A percentile compares a stretch with the other conserved stretches of the same genome.
Evolutionary conservation across 1,284 basidiomycete genomes (phyloP).

Genomic region (Cerrena zonata): DNA sequence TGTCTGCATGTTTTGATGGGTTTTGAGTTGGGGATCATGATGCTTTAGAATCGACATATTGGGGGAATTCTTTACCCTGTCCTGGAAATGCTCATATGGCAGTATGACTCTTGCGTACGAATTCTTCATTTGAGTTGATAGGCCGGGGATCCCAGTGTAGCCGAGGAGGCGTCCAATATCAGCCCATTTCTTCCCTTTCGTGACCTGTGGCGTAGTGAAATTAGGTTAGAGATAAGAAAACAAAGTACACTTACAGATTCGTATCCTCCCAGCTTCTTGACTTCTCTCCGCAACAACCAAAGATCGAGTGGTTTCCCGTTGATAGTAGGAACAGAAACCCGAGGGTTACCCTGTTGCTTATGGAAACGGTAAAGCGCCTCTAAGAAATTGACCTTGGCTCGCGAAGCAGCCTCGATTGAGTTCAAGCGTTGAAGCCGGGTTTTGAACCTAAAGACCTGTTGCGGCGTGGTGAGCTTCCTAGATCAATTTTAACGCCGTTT

Average conservation of each 20-base stretch:
- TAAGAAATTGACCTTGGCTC: slow-evolving; percentile 94
- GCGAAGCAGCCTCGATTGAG: slow-evolving; percentile 92
- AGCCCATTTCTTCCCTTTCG: slow-evolving; percentile 77
- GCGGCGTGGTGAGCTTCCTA: slow-evolving; percentile 18
- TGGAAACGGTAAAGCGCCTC: slow-evolving; percentile 94
- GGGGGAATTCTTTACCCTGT: slow-evolving; percentile 65
- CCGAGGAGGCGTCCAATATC: slow-evolving; percentile 79
- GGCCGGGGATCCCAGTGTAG: slow-evolving; percentile 74
- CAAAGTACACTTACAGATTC: slow-evolving; percentile 55
- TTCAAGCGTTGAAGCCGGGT: slow-evolving; percentile 93
- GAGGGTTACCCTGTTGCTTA: slow-evolving; percentile 81
- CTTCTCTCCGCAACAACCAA: slow-evolving; percentile 88
- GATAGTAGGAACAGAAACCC: slow-evolving; percentile 86
- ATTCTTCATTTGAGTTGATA: slow-evolving; percentile 83
- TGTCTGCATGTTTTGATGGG: slow-evolving; percentile 37
- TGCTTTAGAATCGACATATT: slow-evolving; percentile 35
- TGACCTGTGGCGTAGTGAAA: slow-evolving; percentile 48
- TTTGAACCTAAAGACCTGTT: slow-evolving; percentile 85
- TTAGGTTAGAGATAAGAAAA: slow-evolving; percentile 11
- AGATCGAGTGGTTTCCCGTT: slow-evolving; percentile 89
- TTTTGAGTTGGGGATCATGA: slow-evolving; percentile 34
- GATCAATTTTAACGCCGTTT: slow-evolving; percentile 28
- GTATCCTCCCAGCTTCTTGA: slow-evolving; percentile 82
- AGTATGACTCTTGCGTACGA: slow-evolving; percentile 88
- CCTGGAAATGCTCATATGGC: slow-evolving; percentile 89